phyloP scores from a whole-genome alignment of 2,329 filamentous ascomycete species.

The Ampelomyces quisqualis region DNA sequence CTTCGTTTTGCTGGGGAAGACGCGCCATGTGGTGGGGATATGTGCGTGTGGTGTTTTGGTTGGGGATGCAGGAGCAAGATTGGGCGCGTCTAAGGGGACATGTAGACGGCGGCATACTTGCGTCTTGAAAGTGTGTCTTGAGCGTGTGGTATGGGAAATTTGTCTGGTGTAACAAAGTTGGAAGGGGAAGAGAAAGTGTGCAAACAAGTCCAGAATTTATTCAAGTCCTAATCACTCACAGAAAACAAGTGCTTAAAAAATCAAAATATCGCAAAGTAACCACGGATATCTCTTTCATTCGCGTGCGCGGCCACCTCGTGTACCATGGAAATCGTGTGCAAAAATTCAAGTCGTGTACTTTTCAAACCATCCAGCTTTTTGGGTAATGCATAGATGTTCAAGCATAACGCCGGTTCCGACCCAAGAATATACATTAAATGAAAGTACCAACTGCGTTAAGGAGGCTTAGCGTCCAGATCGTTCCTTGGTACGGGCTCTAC shows the following conservation, averaged over 20 bases:
- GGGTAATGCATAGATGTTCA: too few species aligned
- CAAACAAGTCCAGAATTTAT: too few species aligned
- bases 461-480: constrained; percentile 28
- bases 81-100: neutral
- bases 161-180: neutral
- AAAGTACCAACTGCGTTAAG: neutral
- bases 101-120: too few species aligned
- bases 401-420: constrained; percentile 1
- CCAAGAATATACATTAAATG: constrained; percentile 5
- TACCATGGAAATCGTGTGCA: too few species aligned
- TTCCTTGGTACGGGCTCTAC: constrained; percentile 34
- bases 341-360: too few species aligned
- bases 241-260: neutral
- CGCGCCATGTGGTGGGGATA: neutral
- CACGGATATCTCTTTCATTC: neutral
- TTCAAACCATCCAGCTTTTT: too few species aligned
- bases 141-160: neutral
- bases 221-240: neutral
- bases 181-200: neutral
- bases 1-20: neutral
- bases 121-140: neutral
- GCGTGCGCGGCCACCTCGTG: too few species aligned
- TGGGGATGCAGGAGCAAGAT: neutral
- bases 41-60: neutral
- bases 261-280: neutral